phyloP scores from a whole-genome alignment of 768 basidiomycete species.

The Dioszegia aurantiaca region DNA sequence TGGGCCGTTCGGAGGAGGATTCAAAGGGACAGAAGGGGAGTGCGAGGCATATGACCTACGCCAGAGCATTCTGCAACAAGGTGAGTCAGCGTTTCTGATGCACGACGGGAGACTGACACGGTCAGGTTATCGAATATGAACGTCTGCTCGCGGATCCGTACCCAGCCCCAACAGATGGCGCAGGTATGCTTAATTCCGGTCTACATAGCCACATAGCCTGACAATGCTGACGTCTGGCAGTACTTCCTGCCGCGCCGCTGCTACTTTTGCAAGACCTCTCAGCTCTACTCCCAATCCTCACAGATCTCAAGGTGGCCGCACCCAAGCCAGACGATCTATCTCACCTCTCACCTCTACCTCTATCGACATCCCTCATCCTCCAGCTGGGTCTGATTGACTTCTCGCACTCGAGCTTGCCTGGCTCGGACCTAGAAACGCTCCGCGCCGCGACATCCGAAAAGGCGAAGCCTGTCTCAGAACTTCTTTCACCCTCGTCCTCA shows the following conservation, averaged over 20 bases:
- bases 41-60: neutral
- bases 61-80: slow-evolving; percentile 14
- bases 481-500: neutral
- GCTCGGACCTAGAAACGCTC: neutral
- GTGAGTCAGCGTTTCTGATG: slow-evolving; percentile 8
- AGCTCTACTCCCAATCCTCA: slow-evolving; percentile 8
- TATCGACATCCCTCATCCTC: slow-evolving; percentile 14
- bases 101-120: neutral
- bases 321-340: slow-evolving; percentile 15
- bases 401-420: neutral
- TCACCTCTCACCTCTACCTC: slow-evolving; percentile 22
- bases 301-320: slow-evolving; percentile 6
- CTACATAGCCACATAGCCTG: neutral
- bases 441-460: neutral
- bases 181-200: too few relatives aligned
- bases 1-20: neutral
- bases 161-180: neutral
- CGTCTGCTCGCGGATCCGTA: slow-evolving; percentile 2
- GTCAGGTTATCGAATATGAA: slow-evolving; percentile 12
- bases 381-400: slow-evolving; percentile 15
- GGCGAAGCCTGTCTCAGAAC: neutral
- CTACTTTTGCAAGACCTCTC: slow-evolving; percentile 29
- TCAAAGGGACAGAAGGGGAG: neutral
- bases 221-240: slow-evolving; percentile 13
- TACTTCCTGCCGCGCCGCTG: slow-evolving; percentile 19